Evolutionary conservation across 2,329 filamentous ascomycete species (phyloP), one percentile per base, ranked within the genome.

Genomic region (Raffaelea ambrosiae): DNA sequence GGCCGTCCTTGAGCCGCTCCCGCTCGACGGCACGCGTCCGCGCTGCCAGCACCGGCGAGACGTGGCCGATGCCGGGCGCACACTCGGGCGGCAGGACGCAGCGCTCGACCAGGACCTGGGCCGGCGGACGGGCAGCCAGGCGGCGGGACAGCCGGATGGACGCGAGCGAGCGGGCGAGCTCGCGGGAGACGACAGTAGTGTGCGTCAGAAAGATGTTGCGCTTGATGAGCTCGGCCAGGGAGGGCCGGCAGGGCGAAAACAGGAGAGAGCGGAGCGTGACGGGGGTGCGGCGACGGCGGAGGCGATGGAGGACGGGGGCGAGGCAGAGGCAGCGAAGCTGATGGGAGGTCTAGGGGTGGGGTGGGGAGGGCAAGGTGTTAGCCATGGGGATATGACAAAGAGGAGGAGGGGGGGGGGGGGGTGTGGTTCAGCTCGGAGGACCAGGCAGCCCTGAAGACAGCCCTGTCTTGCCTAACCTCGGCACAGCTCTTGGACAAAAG

Each of bases 11-110:
- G 40, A 87, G 69, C 51, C 72, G 71, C 65, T 86, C 81, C 55
- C 75, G 74, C 65, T 87, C 83, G 16, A 87, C 71, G 13, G 74
- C 75, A 48, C 77, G 70, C 57, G 77, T 77, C 53, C 72, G 72
- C 23, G 79, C 80, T n/a, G 85, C 75, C 31, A 86, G 65, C 1
- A 69, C 73, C 0, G 81, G 81, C 1, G 80, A 76, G 2, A 84
- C 68, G 5, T 53, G 48, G 14, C 51, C 52, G 14, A 51, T 53
- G 22, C 70, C 70, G 5, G 73, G 71, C 14, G 78, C 75, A 57
- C 80, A 84, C 61, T 86, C 82, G 40, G 70, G 68, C 1, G 82
- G 83, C 26, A 88, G 65, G 26, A 88, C 82, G 23, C 76, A 76
- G 13, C 80, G 72, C 54, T 77, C 71, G 3, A 85, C 80, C 7